These are phyloP conservation scores for Prunus padus DNA, from an alignment of 306 rosid species.

Conservation along the genomic window DNA sequence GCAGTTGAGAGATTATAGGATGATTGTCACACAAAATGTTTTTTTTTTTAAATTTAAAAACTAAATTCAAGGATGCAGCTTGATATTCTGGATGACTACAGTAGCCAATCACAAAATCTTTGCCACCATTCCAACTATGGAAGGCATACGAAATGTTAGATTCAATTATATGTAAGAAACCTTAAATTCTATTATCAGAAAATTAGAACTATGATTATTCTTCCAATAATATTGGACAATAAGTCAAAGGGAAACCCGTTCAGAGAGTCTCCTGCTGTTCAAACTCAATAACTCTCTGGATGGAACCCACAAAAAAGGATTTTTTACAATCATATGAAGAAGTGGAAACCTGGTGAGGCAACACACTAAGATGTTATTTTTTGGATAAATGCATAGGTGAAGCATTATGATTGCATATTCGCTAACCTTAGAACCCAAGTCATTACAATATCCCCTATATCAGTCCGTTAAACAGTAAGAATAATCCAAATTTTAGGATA, in stretches of 20 bases:
- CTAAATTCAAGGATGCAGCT: neutral
- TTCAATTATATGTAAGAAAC: neutral
- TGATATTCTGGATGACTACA: neutral
- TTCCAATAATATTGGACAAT: neutral
- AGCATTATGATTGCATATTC: neutral
- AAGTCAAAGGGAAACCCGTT: neutral
- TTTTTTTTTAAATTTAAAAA: neutral
- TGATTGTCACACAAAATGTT: neutral
- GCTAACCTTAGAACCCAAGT: neutral
- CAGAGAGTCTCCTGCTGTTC: neutral
- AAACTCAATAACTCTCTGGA: neutral
- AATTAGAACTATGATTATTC: neutral
- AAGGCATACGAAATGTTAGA: neutral
- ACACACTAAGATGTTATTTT: neutral
- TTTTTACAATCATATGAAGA: too few relatives aligned
- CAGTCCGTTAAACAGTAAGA: neutral
- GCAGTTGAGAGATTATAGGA: neutral
- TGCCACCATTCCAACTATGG: neutral
- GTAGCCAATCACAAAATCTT: neutral
- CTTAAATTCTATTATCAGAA: neutral
- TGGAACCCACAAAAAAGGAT: neutral
- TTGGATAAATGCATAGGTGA: neutral
- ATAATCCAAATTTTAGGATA: neutral
- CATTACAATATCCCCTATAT: neutral
- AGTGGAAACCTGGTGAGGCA: neutral